Evolutionary conservation across 2,329 filamentous ascomycete species (phyloP).

Genomic region (Nothopassalora personata): DNA sequence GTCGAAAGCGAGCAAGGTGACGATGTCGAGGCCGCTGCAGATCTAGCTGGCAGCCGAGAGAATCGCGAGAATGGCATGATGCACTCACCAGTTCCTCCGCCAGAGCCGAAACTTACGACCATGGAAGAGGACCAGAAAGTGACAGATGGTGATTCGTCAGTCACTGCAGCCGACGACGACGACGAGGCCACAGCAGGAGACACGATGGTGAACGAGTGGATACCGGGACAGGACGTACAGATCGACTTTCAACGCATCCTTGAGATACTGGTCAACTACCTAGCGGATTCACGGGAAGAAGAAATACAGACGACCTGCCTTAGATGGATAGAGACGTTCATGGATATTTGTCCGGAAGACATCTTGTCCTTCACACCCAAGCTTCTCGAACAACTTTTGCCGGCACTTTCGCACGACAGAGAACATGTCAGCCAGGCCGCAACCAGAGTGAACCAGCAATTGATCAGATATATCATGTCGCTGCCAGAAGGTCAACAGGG

Average conservation of each 20-base stretch:
- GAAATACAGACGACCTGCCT: constrained; percentile 87
- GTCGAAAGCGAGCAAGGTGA: constrained; percentile 39
- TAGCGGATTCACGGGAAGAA: constrained; percentile 80
- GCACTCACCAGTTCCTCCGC: constrained; percentile 8
- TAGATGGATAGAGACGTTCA: constrained; percentile 91
- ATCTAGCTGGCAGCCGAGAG: constrained; percentile 17
- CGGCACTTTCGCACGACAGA: constrained; percentile 86
- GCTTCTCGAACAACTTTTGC: constrained; percentile 83
- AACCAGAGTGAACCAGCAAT: constrained; percentile 77
- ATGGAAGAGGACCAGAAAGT: constrained; percentile 41
- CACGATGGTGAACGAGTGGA: constrained; percentile 79
- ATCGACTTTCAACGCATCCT: constrained; percentile 89
- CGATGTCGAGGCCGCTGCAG: constrained; percentile 32
- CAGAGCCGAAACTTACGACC: neutral
- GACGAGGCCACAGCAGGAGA: constrained; percentile 32
- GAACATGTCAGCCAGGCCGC: constrained; percentile 86
- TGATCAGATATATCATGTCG: constrained; percentile 93
- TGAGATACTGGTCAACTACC: constrained; percentile 82
- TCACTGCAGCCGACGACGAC: constrained; percentile 48
- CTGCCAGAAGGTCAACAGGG: constrained; percentile 59
- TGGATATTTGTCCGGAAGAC: constrained; percentile 95
- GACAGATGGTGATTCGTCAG: constrained; percentile 50
- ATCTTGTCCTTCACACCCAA: constrained; percentile 92
- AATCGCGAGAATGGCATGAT: constrained; percentile 18
- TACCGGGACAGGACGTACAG: constrained; percentile 93